A percentile compares a stretch with the other conserved stretches of the same genome.
These are phyloP conservation scores for Ophiostoma sp. DNA, from an alignment of 2,329 filamentous ascomycete genomes.

Conservation along the genomic window DNA sequence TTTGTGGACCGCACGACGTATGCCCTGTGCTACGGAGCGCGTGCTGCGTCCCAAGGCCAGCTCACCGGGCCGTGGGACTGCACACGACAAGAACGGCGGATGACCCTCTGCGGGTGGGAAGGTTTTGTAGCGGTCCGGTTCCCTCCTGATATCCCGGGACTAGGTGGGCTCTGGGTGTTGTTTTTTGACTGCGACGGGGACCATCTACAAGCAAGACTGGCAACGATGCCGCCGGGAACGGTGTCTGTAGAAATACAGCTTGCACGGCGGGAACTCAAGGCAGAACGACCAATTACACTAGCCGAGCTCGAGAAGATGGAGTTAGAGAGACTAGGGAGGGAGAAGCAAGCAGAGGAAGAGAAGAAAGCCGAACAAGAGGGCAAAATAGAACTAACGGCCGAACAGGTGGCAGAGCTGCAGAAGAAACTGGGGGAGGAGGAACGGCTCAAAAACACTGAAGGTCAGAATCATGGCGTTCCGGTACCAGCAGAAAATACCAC, in stretches of 20 bases:
- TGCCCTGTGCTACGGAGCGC: slow-evolving; percentile 43
- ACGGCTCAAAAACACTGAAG: not conserved
- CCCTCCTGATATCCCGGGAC: slow-evolving; percentile 29
- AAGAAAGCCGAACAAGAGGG: too few relatives aligned
- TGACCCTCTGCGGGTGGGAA: slow-evolving; percentile 47
- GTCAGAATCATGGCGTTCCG: not conserved
- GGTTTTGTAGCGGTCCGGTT: slow-evolving; percentile 42
- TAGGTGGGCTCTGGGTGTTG: slow-evolving; percentile 41
- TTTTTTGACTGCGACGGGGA: slow-evolving; percentile 47
- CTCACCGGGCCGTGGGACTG: slow-evolving; percentile 47
- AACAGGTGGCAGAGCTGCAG: slow-evolving; percentile 1
- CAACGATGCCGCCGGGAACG: slow-evolving; percentile 35
- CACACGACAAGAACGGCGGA: slow-evolving; percentile 46
- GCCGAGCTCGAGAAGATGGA: not conserved
- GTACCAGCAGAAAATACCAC: not conserved
- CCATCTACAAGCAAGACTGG: slow-evolving; percentile 41
- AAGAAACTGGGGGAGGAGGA: not conserved
- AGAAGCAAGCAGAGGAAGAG: not conserved
- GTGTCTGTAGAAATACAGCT: slow-evolving; percentile 53
- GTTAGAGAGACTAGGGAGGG: not conserved
- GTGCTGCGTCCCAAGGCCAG: slow-evolving; percentile 39
- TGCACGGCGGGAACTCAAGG: slow-evolving; percentile 44
- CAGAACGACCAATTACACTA: slow-evolving; percentile 16
- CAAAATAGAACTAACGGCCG: not conserved
- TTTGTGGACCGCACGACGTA: slow-evolving; percentile 43